Evolutionary conservation across 306 rosid species (phyloP), one percentile per base, ranked within the genome.

Genomic region (Ormosia emarginata): DNA sequence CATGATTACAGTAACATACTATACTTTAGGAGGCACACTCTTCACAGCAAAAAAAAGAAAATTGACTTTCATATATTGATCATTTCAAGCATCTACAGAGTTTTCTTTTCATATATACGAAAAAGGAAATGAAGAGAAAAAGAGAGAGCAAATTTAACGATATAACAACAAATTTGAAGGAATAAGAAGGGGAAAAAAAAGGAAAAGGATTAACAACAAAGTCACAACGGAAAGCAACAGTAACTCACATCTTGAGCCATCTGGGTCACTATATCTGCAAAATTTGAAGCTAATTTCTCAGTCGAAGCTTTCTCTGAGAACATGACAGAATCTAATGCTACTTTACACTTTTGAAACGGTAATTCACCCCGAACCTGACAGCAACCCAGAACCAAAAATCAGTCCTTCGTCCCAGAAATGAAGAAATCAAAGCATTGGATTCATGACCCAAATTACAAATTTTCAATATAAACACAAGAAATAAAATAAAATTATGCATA

Each of bases 241-340:
- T 53, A 79, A 83, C 98, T 89, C 84, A 95, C 99, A 83, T 95
- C 99, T 85, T 93, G 99, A 52, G 99, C 97, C 94, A 95, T 83
- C 85, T 95, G 99, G 81, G 96, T 87, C n/a, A 93, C 89, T 56
- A 92, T 87, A 83, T 95, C 99, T 2, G 97, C 99, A 53, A 95
- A 90, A 87, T 75, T 72, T 13, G 99, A 95, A 57, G 94, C 96
- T 83, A 93, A 46, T 74, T 90, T 92, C 67, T 77, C 88, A 29
- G 66, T 75, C 0, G 97, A 89, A 34, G 82, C 84, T 83, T 85
- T 86, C 3, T 86, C 93, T 9, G 77, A 68, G 81, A 93, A 95
- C 72, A 74, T 87, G 10, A 87, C 98, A 33, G 98, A 93, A 78
- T 95, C 98, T 91, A 95, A 82, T 6, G 89, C 99, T 59, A 80